Evolutionary conservation across 2,329 filamentous ascomycete species (phyloP).

Genomic region (Exophiala aquamarina): DNA sequence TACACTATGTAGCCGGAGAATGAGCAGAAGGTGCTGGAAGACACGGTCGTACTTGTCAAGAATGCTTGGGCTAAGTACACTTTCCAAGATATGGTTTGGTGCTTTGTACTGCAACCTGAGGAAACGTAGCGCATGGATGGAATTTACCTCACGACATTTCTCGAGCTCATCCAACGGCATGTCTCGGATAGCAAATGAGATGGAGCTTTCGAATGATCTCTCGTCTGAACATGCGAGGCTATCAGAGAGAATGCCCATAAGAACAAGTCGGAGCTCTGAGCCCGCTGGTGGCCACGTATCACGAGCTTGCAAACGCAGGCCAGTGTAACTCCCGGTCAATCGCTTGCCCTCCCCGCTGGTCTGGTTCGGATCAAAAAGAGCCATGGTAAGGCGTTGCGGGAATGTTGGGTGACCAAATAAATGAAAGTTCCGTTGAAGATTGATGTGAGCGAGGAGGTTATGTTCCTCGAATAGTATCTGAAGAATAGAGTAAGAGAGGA

Average conservation of each 20-base stretch:
- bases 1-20: slow-evolving; percentile 77
- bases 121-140: slow-evolving; percentile 89
- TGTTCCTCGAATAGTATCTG: slow-evolving; percentile 74
- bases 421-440: slow-evolving; percentile 75
- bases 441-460: slow-evolving; percentile 68
- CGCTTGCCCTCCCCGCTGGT: slow-evolving; percentile 74
- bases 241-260: slow-evolving; percentile 82
- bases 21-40: slow-evolving; percentile 75
- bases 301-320: slow-evolving; percentile 76
- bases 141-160: slow-evolving; percentile 77
- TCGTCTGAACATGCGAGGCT: slow-evolving; percentile 51
- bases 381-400: slow-evolving; percentile 73
- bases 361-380: slow-evolving; percentile 81
- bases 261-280: slow-evolving; percentile 83
- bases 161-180: slow-evolving; percentile 76
- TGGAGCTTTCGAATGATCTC: slow-evolving; percentile 14
- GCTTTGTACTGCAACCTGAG: slow-evolving; percentile 81
- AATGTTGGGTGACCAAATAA: slow-evolving; percentile 84
- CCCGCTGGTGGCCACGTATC: slow-evolving; percentile 91
- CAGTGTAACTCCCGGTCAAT: slow-evolving; percentile 70
- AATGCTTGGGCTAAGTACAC: slow-evolving; percentile 69
- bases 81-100: slow-evolving; percentile 63
- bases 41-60: slow-evolving; percentile 81
- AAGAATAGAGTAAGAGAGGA: slow-evolving; percentile 77
- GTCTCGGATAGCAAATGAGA: slow-evolving; percentile 75